These are phyloP conservation scores for Cymbopogon flexuosus DNA, from an alignment of 202 grass and related monocot genomes.

Conservation along the genomic window DNA sequence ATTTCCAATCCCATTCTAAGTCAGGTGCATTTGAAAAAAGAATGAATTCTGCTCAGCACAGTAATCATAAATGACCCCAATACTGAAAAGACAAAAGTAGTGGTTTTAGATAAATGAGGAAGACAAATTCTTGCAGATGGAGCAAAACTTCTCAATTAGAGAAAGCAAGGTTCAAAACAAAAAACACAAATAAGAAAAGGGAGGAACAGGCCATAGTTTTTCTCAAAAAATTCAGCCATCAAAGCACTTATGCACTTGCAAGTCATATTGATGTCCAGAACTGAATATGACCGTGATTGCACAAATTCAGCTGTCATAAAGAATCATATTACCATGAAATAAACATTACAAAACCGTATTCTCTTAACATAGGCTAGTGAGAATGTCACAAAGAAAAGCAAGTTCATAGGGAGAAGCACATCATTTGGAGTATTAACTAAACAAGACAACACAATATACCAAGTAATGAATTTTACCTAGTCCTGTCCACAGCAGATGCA, in stretches of 20 bases:
- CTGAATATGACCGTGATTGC: not conserved
- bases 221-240: not conserved
- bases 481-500: conserved; percentile 97
- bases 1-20: not conserved
- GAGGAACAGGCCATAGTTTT: not conserved
- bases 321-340: not conserved
- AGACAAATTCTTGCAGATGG: not conserved
- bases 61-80: too few species aligned
- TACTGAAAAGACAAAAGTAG: not conserved
- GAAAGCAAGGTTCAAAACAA: conserved; percentile 11
- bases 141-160: not conserved
- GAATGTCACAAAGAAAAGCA: not conserved
- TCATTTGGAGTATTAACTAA: not conserved
- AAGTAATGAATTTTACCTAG: conserved; percentile 50
- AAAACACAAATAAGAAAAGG: not conserved
- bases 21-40: not conserved
- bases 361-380: not conserved
- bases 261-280: not conserved
- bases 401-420: conserved; percentile 5
- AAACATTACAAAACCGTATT: not conserved
- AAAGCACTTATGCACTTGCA: not conserved
- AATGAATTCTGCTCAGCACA: not conserved
- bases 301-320: not conserved
- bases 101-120: not conserved
- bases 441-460: conserved; percentile 7